A percentile compares a stretch with the other conserved stretches of the same genome.
Evolutionary conservation across 805 yeast genomes (phyloP).

Genomic region (Myxozyma lipomycoides): DNA sequence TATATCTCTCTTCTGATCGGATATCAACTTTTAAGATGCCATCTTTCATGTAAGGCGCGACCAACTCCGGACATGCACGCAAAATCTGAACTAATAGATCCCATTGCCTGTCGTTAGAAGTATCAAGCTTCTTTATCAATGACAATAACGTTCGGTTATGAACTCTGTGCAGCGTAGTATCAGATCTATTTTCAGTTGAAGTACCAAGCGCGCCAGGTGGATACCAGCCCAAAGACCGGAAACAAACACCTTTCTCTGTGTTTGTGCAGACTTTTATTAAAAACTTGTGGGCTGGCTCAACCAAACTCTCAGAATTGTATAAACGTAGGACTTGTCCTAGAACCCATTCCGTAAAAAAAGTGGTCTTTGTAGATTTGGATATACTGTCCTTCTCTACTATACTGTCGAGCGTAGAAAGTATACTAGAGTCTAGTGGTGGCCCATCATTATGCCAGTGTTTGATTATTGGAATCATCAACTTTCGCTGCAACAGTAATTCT

Average conservation of each 20-base stretch:
- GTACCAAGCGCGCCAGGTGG: conserved; percentile 13
- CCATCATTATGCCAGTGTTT: conserved; percentile 60
- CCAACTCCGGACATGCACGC: conserved; percentile 57
- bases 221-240: conserved; percentile 36
- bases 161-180: conserved; percentile 47
- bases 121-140: conserved; percentile 59
- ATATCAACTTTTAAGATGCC: conserved; percentile 60
- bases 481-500: conserved; percentile 56
- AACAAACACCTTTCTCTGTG: conserved; percentile 34
- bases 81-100: conserved; percentile 52
- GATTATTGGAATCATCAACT: conserved; percentile 63
- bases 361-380: conserved; percentile 65
- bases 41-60: conserved; percentile 54
- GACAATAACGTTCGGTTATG: conserved; percentile 66
- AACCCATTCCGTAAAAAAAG: conserved; percentile 73
- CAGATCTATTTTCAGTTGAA: conserved; percentile 1
- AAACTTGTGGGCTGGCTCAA: conserved; percentile 35
- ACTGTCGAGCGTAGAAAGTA: conserved; percentile 43
- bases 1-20: conserved; percentile 73
- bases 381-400: conserved; percentile 59
- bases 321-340: conserved; percentile 55
- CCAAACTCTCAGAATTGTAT: conserved; percentile 48
- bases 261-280: conserved; percentile 11
- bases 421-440: conserved; percentile 43
- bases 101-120: conserved; percentile 68